Evolutionary conservation across 208 protist species (phyloP), one percentile per base, ranked within the genome.

Genomic region (Trichomonas gallinae): DNA sequence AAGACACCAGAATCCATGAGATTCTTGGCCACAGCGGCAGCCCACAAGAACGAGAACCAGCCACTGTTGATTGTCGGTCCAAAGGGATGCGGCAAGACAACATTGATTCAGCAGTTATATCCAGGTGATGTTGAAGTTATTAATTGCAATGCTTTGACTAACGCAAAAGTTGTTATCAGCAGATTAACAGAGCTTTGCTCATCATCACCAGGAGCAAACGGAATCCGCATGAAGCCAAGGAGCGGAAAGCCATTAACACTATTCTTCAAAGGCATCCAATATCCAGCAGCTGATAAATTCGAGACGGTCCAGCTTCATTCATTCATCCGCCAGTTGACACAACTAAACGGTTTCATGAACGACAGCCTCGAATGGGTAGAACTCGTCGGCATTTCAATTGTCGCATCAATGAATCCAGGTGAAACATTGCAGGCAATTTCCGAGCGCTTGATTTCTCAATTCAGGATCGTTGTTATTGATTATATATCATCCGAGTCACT

Each of bases 221-320:
- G 87, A 31, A 34, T 93, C n/a, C 48, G 26, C 10, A 93, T 93
- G 87, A 93, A 93, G 21, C 87, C 87, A 38, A 34, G 44, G 15
- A 36, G 40, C 26, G 98, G 98, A 23, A 98, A 99, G 91, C 97
- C 98, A 0, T 98, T 99, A 17, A 98, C 99, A 31, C 97, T 97
- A 0, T 97, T 96, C 48, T 81, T 97, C 44, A 97, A 96, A 97
- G 99, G 99, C 97, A 97, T 99, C 58, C 99, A 99, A 97, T 97
- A 99, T 96, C 99, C 99, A 13, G 98, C 98, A 97, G 98, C 99
- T 13, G 99, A 99, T 98, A 98, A 98, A 97, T 99, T 99, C 98
- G 98, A 98, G 96, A 99, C 99, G 31, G 98, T 99, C 58, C 98
- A 99, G 97, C 97, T 99, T n/a, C 98, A 99, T 96, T 98, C 98